These are phyloP conservation scores for Lomentospora prolificans DNA, from an alignment of 2,329 filamentous ascomycete species.

Conservation along the genomic window DNA sequence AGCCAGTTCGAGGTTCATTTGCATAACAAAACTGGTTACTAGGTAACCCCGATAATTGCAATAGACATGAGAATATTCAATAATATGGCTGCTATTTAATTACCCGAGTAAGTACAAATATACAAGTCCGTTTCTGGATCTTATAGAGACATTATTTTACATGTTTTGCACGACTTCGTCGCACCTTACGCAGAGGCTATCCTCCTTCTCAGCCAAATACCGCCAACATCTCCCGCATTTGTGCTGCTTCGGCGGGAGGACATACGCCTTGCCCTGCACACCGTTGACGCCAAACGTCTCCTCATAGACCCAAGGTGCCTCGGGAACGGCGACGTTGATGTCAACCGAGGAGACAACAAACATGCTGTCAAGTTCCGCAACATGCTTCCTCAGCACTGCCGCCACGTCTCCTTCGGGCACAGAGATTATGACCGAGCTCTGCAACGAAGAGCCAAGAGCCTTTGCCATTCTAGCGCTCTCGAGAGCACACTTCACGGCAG, in stretches of 20 bases:
- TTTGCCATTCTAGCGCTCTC: slow-evolving; percentile 65
- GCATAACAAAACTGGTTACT: not conserved
- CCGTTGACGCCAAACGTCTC: slow-evolving; percentile 32
- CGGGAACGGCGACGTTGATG: slow-evolving; percentile 26
- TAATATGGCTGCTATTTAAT: not conserved
- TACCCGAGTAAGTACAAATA: not conserved
- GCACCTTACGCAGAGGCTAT: slow-evolving; percentile 64
- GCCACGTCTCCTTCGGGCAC: slow-evolving; percentile 27
- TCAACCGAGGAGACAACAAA: slow-evolving; percentile 61
- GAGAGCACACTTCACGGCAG: slow-evolving; percentile 63
- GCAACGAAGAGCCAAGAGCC: slow-evolving; percentile 68
- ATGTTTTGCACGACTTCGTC: slow-evolving; percentile 44
- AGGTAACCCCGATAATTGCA: not conserved
- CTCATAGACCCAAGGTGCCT: slow-evolving; percentile 29
- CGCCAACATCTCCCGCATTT: slow-evolving; percentile 92
- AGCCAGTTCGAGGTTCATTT: not conserved
- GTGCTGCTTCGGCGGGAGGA: slow-evolving; percentile 37
- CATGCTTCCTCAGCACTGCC: slow-evolving; percentile 27
- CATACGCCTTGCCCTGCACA: slow-evolving; percentile 27
- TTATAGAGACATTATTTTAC: slow-evolving; percentile 2
- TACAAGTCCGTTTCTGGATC: not conserved
- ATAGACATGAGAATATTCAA: no score
- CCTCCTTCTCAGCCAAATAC: slow-evolving; percentile 59
- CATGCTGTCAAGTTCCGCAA: slow-evolving; percentile 46
- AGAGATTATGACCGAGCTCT: slow-evolving; percentile 57